phyloP scores from a whole-genome alignment of 148 eudicot species.

The Fagopyrum esculentum region DNA sequence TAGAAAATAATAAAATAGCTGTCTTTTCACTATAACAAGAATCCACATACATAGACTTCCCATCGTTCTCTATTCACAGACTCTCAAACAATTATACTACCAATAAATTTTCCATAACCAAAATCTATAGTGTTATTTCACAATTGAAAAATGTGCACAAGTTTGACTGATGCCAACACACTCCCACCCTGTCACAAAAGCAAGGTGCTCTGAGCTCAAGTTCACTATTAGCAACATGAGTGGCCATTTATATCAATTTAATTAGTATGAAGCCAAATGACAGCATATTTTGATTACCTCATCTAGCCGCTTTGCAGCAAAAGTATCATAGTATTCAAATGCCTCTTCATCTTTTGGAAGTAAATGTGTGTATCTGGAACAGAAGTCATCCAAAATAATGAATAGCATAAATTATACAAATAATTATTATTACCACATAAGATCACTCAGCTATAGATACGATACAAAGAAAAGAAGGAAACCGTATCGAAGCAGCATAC shows the following conservation, averaged over 20 bases:
- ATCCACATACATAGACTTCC: background rate
- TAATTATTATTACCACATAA: constrained; percentile 1
- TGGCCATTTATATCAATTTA: background rate
- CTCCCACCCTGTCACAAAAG: background rate
- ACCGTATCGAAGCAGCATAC: background rate
- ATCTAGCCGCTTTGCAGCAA: constrained; percentile 74
- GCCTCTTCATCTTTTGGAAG: constrained; percentile 94
- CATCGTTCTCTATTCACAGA: background rate
- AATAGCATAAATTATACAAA: background rate
- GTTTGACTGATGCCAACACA: background rate
- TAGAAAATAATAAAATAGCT: background rate
- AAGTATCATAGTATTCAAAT: constrained; percentile 55
- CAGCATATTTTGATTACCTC: constrained; percentile 47
- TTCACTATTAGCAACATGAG: background rate
- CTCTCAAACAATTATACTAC: background rate
- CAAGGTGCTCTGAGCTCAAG: background rate
- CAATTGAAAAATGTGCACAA: background rate
- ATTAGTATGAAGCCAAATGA: background rate
- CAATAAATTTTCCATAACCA: background rate
- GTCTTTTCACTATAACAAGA: background rate
- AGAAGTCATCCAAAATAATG: constrained; percentile 1
- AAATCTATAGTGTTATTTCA: background rate
- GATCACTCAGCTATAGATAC: background rate
- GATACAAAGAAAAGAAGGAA: background rate
- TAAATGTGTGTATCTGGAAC: constrained; percentile 80